Conservation (phyloP, 1,139 yeast species). For the Chernovozyma sophiae-reginae region DNA sequence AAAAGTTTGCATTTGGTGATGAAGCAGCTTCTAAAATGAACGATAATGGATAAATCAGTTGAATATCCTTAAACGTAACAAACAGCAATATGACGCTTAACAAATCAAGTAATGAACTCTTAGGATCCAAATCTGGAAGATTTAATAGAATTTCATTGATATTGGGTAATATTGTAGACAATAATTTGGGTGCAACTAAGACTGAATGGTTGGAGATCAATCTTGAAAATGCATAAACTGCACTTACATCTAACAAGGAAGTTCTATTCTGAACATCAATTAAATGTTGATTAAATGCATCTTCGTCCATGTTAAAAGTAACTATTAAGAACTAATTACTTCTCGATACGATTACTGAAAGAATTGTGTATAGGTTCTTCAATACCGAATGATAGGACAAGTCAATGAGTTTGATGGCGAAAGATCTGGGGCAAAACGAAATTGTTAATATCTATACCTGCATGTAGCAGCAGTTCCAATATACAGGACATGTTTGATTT, state of each 20-base stretch:
- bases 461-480: too few relatives aligned
- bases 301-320: constrained; percentile 1
- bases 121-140: constrained; percentile 21
- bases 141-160: constrained; percentile 5
- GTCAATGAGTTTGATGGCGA: too few relatives aligned
- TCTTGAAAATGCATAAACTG: not conserved
- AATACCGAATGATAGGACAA: too few relatives aligned
- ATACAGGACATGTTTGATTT: too few relatives aligned
- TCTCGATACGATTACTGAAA: too few relatives aligned
- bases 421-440: too few relatives aligned
- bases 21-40: constrained; percentile 15
- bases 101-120: constrained; percentile 16
- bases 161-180: not conserved
- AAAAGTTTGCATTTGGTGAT: constrained; percentile 11
- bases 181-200: not conserved
- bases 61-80: constrained; percentile 16
- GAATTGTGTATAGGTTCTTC: too few relatives aligned
- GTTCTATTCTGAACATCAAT: not conserved
- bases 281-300: not conserved
- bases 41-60: constrained; percentile 18
- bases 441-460: too few relatives aligned
- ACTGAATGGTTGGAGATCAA: not conserved
- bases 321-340: too few relatives aligned
- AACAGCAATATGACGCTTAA: constrained; percentile 19
- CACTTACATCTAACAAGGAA: not conserved